Conservation (phyloP, 352 stramenopile genomes). For the Pythium oligandrum region DNA sequence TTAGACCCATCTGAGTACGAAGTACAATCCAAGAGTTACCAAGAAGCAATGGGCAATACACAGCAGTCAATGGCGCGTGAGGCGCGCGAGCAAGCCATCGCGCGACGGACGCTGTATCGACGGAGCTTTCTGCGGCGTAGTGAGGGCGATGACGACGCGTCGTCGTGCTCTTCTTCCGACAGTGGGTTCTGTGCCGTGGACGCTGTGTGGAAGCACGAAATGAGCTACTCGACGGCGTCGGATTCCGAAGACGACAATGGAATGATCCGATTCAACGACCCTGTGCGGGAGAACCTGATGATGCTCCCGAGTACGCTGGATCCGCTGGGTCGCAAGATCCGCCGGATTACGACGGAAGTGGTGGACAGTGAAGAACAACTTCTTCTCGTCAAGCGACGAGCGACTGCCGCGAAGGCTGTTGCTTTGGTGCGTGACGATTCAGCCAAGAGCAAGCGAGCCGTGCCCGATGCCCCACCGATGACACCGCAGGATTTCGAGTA, state of each 20-base stretch:
- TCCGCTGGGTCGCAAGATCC: slow-evolving; percentile 43
- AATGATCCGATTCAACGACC: slow-evolving; percentile 19
- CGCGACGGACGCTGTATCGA: too few relatives aligned
- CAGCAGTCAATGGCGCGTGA: too few relatives aligned
- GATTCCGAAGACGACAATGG: slow-evolving; percentile 7
- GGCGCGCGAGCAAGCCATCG: too few relatives aligned
- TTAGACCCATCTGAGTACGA: too few relatives aligned
- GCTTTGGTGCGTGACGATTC: slow-evolving; percentile 41
- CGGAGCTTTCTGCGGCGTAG: too few relatives aligned
- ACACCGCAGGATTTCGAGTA: slow-evolving; percentile 74
- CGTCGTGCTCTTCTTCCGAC: too few relatives aligned
- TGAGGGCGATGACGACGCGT: too few relatives aligned
- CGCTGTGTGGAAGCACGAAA: slow-evolving; percentile 3
- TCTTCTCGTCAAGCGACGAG: slow-evolving; percentile 49
- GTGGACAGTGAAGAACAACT: slow-evolving; percentile 51
- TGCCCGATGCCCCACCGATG: slow-evolving; percentile 9
- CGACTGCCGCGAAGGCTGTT: slow-evolving; percentile 67
- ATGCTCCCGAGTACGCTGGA: slow-evolving; percentile 53
- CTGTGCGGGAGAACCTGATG: slow-evolving; percentile 33
- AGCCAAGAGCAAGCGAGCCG: not conserved
- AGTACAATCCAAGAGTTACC: too few relatives aligned
- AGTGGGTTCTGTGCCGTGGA: not conserved
- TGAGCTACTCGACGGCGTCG: slow-evolving; percentile 9
- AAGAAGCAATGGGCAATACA: too few relatives aligned
- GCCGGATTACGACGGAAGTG: slow-evolving; percentile 40